These are phyloP conservation scores for Umbelopsis vinacea DNA, from an alignment of 192 early-diverging fungal genomes.

Conservation along the genomic window DNA sequence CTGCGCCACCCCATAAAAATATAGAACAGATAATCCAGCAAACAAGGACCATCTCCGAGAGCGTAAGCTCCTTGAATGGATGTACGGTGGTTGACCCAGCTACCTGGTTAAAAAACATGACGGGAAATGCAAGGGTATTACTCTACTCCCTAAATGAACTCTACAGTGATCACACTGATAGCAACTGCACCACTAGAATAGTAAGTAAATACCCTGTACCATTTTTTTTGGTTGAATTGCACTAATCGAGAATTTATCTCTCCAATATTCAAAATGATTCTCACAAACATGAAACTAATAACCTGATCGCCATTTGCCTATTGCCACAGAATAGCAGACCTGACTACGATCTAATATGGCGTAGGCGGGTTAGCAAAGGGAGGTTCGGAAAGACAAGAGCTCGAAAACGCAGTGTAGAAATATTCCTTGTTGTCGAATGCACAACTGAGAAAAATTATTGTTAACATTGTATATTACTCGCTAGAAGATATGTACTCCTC, in stretches of 20 bases:
- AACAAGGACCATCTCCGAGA: neutral
- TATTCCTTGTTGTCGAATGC: too few relatives aligned
- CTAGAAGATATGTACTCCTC: neutral
- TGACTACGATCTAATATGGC: constrained; percentile 2
- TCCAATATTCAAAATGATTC: neutral
- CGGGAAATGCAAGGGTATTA: neutral
- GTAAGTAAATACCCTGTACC: neutral
- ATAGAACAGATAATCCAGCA: neutral
- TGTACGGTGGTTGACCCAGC: neutral
- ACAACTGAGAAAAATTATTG: too few relatives aligned
- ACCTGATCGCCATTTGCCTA: too few relatives aligned
- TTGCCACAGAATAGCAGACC: neutral
- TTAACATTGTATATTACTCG: neutral
- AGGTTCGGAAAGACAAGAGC: neutral
- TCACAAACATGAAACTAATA: too few relatives aligned
- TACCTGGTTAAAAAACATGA: neutral
- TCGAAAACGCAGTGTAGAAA: neutral
- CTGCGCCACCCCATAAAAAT: neutral
- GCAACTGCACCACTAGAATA: neutral
- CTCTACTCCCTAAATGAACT: neutral
- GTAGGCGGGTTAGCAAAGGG: neutral
- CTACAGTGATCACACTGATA: neutral
- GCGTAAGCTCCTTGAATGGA: neutral
- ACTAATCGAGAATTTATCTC: neutral
- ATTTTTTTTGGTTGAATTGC: neutral